phyloP scores from a whole-genome alignment of 1,284 basidiomycete genomes.

The Ustilago cynodontis region DNA sequence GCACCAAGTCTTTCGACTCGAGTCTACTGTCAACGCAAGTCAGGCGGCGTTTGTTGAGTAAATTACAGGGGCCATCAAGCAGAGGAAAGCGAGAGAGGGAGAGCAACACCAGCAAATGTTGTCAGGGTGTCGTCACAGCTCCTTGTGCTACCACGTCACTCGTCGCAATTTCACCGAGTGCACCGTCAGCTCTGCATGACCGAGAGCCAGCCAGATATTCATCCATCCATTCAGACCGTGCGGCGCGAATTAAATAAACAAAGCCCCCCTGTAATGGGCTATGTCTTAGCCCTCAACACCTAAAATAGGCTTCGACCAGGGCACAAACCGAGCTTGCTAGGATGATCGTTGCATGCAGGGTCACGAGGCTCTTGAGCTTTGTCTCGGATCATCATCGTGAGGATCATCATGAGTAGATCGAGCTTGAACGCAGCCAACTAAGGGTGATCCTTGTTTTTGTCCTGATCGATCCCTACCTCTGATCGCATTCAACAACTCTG shows the following conservation, averaged over 20 bases:
- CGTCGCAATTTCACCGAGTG: background rate
- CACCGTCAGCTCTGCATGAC: background rate
- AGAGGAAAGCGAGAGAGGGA: no score
- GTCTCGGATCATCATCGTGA: background rate
- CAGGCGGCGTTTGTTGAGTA: slow-evolving; percentile 15
- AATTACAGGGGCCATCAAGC: no score
- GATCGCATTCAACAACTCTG: no score
- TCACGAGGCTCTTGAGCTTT: slow-evolving; percentile 1
- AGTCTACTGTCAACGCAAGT: no score
- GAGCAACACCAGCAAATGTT: no score
- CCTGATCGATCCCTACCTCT: no score
- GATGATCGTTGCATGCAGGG: background rate
- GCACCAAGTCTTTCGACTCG: no score
- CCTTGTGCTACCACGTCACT: background rate
- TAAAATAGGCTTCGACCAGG: background rate
- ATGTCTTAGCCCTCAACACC: background rate
- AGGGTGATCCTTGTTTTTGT: no score
- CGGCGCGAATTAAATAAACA: no score
- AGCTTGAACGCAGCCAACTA: no score
- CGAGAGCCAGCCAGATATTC: background rate
- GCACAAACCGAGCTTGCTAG: background rate
- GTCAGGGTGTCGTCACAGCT: background rate
- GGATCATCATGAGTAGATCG: background rate
- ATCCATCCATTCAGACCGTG: background rate
- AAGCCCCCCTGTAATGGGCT: background rate